Evolutionary conservation across 768 basidiomycete genomes (phyloP), one percentile per base, ranked within the genome.

Genomic region (Gloeopeniophorella convolvens): DNA sequence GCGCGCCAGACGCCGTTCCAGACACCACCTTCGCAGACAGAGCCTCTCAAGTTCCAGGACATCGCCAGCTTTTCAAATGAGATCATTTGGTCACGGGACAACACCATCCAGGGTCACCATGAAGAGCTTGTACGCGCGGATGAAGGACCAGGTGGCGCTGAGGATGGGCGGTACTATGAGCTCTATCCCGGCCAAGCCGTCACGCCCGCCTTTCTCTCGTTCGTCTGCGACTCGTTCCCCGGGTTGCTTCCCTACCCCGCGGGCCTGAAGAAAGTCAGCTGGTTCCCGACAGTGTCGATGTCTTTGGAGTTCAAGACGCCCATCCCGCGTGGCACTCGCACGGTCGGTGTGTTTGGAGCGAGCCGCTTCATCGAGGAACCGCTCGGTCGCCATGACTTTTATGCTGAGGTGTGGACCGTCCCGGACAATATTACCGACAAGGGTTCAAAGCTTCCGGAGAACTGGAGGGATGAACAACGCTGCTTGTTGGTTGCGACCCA

Each of bases 371-470:
- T 78, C 50, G 72, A 73, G 40, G 68, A 76, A 35, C 79, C 79
- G 0, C 71, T 76, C 50, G 74, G 74, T 7, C 68, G 81, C 48
- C 82, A 85, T 55, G 80, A 83, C 40, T 58, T 63, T 3, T 76
- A 76, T 55, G 73, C 77, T 3, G 84, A 84, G 58, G 67, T 83
- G 11, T 85, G 83, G 83, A 78, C 79, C 5, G 79, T 82, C 9
- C 83, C 83, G 1, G 66, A 69, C 35, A 69, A 78, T 46, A 67
- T 80, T 32, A 78, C 75, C 2, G 72, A 73, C 46, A 77, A 76
- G 0, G 18, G 31, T 21, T 28, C 33, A 7, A 62, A 70, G 3
- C 73, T 44, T 27, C 20, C 23, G 4, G 44, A 28, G 11, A 36
- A 73, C 10, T 85, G 83, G 83, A 73, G 78, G 55, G 79, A 79